Base-by-base conservation (phyloP, 78 protist species). In the Parvularia atlantis region DNA sequence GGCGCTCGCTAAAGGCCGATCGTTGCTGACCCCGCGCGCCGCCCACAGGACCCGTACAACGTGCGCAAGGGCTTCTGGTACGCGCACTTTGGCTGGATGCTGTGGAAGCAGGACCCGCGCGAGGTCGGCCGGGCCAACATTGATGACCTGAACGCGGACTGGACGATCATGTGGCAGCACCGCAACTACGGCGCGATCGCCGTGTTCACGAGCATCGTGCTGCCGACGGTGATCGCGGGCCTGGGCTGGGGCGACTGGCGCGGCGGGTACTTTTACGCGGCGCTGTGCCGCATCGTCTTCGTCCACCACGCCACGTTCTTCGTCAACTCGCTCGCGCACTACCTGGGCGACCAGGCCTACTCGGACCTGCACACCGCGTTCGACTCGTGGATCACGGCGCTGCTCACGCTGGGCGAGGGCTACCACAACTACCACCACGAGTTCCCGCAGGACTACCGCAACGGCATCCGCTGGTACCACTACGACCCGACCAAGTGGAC, bases 391-490 rank as follows among this genome's bases (percentile, higher is more conserved):
- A 69, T 80, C 44, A 80, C 86, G 26, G 76, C 91, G 13, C 61
- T 87, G 44, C 72, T 88, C 17, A 84, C 94, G 16, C 56, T 89
- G 58, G 94, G 94, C 28, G 94, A 89, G 71, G 94, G 94, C 31
- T 87, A 82, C 71, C 94, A 89, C 75, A 89, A 89, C 85, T 89
- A 87, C 85, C 93, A 88, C 73, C 93, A 88, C 72, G 83, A 78
- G 50, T 88, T 88, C 77, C 88, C 93, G 52, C 40, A 71, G 26
- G 93, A 88, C 68, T 88, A 83, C 71, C 83, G 93, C 54, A 88
- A 88, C 60, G 93, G 84, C 44, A 74, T 86, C 61, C 80, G 72
- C 33, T 52, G 43, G 53, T 75, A 69, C 24, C 86, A 81, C 50
- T 88, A 79, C 33, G 93, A 88, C 48, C 93, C 93, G 33, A 80